These are phyloP conservation scores for Clathrospora elynae DNA, from an alignment of 2,329 filamentous ascomycete species.

Conservation along the genomic window DNA sequence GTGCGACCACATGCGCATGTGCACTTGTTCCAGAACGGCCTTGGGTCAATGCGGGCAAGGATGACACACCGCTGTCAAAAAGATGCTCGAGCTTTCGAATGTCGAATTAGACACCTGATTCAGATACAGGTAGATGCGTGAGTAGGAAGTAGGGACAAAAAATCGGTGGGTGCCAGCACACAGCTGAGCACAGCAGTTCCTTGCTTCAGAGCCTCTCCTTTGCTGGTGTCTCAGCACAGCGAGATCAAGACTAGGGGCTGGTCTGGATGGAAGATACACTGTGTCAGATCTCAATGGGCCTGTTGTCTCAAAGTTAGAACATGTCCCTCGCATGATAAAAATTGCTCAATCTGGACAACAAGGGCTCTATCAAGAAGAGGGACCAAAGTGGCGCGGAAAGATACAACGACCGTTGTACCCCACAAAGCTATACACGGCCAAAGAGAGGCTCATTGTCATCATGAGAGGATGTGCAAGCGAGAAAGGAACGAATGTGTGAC, in stretches of 20 bases:
- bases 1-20: slow-evolving; percentile 20
- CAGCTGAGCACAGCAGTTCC: slow-evolving; percentile 33
- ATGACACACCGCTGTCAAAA: slow-evolving; percentile 13
- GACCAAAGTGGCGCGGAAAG: slow-evolving; percentile 25
- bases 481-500: slow-evolving; percentile 35
- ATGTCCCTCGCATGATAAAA: slow-evolving; percentile 35
- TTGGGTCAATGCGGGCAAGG: slow-evolving; percentile 24
- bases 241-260: slow-evolving; percentile 21
- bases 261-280: slow-evolving; percentile 7
- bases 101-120: slow-evolving; percentile 16
- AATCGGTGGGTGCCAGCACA: slow-evolving; percentile 23
- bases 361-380: slow-evolving; percentile 23
- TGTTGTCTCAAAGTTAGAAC: slow-evolving; percentile 34
- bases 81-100: slow-evolving; percentile 7
- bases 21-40: slow-evolving; percentile 15
- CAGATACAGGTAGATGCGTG: slow-evolving; percentile 12
- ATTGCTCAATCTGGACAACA: slow-evolving; percentile 27
- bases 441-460: slow-evolving; percentile 12
- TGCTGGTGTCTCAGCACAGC: slow-evolving; percentile 25
- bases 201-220: slow-evolving; percentile 28
- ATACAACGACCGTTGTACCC: slow-evolving; percentile 15
- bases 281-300: slow-evolving; percentile 34
- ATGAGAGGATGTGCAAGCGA: slow-evolving; percentile 21
- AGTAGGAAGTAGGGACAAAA: slow-evolving; percentile 19
- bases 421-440: slow-evolving; percentile 5